Base-by-base conservation (phyloP, 441 rosid species). In the Isatis lusitanica region DNA sequence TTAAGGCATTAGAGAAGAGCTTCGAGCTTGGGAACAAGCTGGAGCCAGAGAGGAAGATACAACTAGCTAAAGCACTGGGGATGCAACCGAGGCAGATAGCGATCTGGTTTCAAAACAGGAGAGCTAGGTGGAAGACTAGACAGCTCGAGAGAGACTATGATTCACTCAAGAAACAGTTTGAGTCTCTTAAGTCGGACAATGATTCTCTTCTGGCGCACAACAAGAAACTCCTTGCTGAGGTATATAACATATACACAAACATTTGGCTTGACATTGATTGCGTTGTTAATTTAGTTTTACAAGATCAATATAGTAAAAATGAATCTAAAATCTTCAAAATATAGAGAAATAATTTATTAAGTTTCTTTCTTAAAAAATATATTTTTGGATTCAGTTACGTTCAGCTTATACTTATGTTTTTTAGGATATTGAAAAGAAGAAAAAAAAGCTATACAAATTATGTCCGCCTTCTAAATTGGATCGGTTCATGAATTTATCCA, bases 51-150 rank as follows among this genome's bases (percentile, higher is more conserved):
- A 88, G 98, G 81, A 94, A 94, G 83, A 72, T 89, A 77, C 97
- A 90, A 74, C 78, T 94, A 70, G 99, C 99, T 47, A 88, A 86
- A 80, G 91, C 93, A 55, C 74, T 94, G 50, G 96, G 97, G 16
- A 57, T 94, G 77, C 98, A 90, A 77, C 98, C 99, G 1, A 86
- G 97, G 36, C 98, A 94, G 76, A 79, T 94, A 1, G 97, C 98
- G 43, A 94, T 94, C 12, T 94, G 98, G 98, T 94, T 94, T 78
- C 99, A 94, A 72, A 94, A 94, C 80, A 84, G 99, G 74, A 85
- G 98, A 75, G 98, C 98, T 44, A 79, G 97, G 53, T 94, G 97
- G 97, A 94, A 94, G 85, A 92, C 96, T 10, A 94, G 92, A 82
- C 98, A 94, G 76, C 77, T 94, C 70, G 99, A 94, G 84, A 42